Conservation (phyloP, 768 basidiomycete genomes). For the Rubroboletus satanas region DNA sequence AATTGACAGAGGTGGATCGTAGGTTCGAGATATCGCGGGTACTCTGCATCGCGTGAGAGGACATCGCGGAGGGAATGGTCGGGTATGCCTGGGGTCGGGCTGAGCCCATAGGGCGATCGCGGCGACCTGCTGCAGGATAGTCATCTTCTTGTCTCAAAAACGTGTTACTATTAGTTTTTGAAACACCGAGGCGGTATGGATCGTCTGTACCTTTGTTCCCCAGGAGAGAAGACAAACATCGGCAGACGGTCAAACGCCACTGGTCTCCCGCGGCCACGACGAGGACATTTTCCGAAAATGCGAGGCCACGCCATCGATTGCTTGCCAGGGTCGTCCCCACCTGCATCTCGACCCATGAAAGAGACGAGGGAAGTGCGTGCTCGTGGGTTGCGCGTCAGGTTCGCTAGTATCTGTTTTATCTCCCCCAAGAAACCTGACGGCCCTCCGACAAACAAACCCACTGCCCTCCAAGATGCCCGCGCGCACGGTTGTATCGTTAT, state of each 20-base stretch:
- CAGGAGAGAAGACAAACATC: conserved; percentile 41
- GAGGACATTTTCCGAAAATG: conserved; percentile 61
- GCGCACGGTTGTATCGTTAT: conserved; percentile 49
- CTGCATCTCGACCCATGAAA: conserved; percentile 84
- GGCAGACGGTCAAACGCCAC: conserved; percentile 54
- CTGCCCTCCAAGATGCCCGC: conserved; percentile 65
- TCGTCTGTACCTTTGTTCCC: conserved; percentile 9
- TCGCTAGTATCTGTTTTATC: conserved; percentile 59
- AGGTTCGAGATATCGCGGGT: conserved; percentile 31
- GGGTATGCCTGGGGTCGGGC: conserved; percentile 31
- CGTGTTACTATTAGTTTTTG: neutral
- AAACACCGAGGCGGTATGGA: neutral
- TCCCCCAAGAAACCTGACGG: neutral
- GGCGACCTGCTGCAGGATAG: conserved; percentile 23
- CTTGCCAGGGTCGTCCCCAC: conserved; percentile 28
- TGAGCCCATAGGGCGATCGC: conserved; percentile 35
- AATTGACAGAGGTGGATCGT: conserved; percentile 2
- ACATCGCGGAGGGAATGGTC: conserved; percentile 28
- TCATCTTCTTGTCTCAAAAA: conserved; percentile 16
- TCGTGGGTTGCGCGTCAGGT: conserved; percentile 63
- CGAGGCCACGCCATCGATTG: conserved; percentile 60
- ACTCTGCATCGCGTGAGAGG: conserved; percentile 27
- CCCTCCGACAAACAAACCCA: neutral
- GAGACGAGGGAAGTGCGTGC: conserved; percentile 65
- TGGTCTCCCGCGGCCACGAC: conserved; percentile 49